These are phyloP conservation scores for Cryptococcus sp. DNA, from an alignment of 1,284 basidiomycete species.

Conservation along the genomic window DNA sequence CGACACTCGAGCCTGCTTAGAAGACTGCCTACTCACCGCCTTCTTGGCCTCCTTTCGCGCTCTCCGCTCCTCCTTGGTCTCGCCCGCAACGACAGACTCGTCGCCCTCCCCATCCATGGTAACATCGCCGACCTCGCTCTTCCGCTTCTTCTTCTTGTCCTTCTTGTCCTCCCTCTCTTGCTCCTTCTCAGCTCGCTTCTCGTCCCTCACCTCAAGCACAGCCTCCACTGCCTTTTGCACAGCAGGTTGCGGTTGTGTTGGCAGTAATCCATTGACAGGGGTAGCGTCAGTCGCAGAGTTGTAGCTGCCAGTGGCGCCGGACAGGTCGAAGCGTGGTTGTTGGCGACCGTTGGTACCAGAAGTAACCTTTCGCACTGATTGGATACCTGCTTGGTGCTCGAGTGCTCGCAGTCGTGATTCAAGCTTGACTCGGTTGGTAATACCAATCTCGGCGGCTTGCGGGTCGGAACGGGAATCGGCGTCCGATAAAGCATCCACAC, in stretches of 20 bases:
- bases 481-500: conserved; percentile 93
- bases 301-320: conserved; percentile 65
- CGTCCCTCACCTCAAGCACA: conserved; percentile 50
- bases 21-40: conserved; percentile 33
- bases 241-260: conserved; percentile 76
- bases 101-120: conserved; percentile 52
- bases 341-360: conserved; percentile 62
- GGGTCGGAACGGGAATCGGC: conserved; percentile 84
- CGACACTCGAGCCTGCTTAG: not conserved
- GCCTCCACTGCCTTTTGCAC: conserved; percentile 70
- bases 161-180: conserved; percentile 69
- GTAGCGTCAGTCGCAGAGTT: conserved; percentile 78
- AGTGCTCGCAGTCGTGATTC: conserved; percentile 89
- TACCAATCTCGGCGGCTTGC: conserved; percentile 78
- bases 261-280: conserved; percentile 57
- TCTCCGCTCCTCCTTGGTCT: conserved; percentile 56
- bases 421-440: conserved; percentile 91
- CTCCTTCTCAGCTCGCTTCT: conserved; percentile 61
- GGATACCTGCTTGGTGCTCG: conserved; percentile 76
- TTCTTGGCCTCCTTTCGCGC: conserved; percentile 65
- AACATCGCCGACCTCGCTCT: conserved; percentile 60
- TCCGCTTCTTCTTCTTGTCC: conserved; percentile 63
- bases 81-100: conserved; percentile 55
- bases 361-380: conserved; percentile 63
- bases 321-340: conserved; percentile 72